Conservation (phyloP, 805 yeast species). For the Candida caryicola region DNA sequence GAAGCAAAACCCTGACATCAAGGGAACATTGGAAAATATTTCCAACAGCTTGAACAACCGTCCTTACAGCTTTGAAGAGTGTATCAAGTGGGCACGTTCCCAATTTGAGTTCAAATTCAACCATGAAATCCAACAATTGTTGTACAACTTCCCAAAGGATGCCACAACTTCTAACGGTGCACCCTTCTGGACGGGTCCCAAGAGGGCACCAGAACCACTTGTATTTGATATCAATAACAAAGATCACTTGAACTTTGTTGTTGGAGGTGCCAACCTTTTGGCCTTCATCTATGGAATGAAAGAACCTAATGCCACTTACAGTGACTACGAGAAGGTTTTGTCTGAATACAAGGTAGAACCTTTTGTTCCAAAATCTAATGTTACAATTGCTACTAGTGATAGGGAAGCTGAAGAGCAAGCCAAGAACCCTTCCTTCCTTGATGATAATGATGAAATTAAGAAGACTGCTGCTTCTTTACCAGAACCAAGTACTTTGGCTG, state of each 20-base stretch:
- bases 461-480: constrained; percentile 78
- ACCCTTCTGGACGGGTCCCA: constrained; percentile 97
- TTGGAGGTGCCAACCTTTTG: constrained; percentile 86
- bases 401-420: constrained; percentile 87
- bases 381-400: constrained; percentile 81
- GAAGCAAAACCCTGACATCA: constrained; percentile 90
- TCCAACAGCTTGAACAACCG: constrained; percentile 70
- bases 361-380: constrained; percentile 71
- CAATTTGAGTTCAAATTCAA: constrained; percentile 84
- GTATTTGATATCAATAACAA: constrained; percentile 69
- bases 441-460: constrained; percentile 64
- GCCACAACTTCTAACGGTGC: constrained; percentile 87
- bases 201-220: constrained; percentile 91
- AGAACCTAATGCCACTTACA: constrained; percentile 58
- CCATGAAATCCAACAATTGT: constrained; percentile 83
- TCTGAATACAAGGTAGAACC: constrained; percentile 42
- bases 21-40: constrained; percentile 80
- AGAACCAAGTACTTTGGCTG: constrained; percentile 82
- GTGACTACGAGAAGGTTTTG: constrained; percentile 55
- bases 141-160: constrained; percentile 93
- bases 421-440: constrained; percentile 29
- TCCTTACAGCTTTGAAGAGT: constrained; percentile 89
- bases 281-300: constrained; percentile 89
- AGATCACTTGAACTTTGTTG: constrained; percentile 79
- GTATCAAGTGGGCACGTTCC: constrained; percentile 90